Base-by-base conservation (phyloP, 768 basidiomycete species). In the Hygrocybe coccinea region DNA sequence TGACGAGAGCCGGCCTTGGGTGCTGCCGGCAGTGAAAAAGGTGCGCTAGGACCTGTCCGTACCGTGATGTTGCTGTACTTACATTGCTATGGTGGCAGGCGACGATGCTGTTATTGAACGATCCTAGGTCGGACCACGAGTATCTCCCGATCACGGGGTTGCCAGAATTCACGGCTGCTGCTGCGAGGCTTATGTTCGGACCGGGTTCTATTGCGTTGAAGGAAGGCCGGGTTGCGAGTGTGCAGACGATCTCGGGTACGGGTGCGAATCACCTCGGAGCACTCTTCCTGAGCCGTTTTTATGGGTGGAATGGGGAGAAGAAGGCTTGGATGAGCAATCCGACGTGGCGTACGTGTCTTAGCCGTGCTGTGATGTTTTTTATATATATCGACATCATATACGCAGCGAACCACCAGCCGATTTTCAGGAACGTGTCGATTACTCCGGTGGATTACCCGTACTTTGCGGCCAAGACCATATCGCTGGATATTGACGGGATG, bases 201-300 rank as follows among this genome's bases (percentile, higher is more conserved):
- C 35, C 76, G n/a, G 74, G 83, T 46, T 88, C 88, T 14, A 75
- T 78, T 51, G 89, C 85, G 12, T 74, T 97, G 58, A 72, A 77
- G 60, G 87, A 91, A 58, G 77, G 76, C 29, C 83, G 91, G 50
- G 85, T 85, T 33, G 78, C 82, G 38, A 89, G 86, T 67, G 89
- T 89, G 46, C 95, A 98, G 74, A 95, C 95, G 12, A 89, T 97
- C 61, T 95, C 92, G 12, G 95, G 95, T 24, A 98, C 95, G 2
- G 95, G 95, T 49, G 95, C 95, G 48, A 95, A 95, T 75, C 94
- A 95, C 71, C 80, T 95, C 47, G 95, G 85, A 22, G 94, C 86
- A 2, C 73, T 93, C 51, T 97, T 97, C 78, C 72, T 97, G 60
- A 84, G 85, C 58, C 78, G 78, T 57, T 94, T 89, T 74, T 97